A percentile compares a stretch with the other conserved stretches of the same genome.
Evolutionary conservation across 2,329 filamentous ascomycete species (phyloP).

Genomic region (Simplicillium sp.): DNA sequence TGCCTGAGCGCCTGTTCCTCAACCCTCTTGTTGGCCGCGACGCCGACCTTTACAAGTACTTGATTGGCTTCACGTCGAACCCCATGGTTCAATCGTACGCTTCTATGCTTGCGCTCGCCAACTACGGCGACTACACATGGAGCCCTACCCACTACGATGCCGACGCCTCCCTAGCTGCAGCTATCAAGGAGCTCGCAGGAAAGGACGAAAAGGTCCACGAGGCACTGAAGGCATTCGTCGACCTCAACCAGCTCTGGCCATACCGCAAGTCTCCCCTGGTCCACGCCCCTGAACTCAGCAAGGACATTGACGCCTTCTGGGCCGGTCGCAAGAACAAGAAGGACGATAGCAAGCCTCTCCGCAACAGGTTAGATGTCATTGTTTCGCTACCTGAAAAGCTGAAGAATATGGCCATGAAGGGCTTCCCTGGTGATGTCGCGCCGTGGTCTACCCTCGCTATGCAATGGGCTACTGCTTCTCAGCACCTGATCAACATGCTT

Average conservation of each 20-base stretch:
- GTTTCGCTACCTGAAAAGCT: slow-evolving; percentile 3
- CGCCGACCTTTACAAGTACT: slow-evolving; percentile 6
- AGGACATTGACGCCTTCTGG: slow-evolving; percentile 8
- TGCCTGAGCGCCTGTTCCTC: slow-evolving; percentile 7
- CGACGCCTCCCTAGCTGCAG: slow-evolving; percentile 2
- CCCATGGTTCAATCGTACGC: slow-evolving; percentile 10
- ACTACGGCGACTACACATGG: slow-evolving; percentile 10
- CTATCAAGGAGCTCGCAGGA: slow-evolving; percentile 7
- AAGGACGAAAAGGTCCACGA: not conserved
- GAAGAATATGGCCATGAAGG: slow-evolving; percentile 7
- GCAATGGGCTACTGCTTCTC: slow-evolving; percentile 9
- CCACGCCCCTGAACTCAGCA: slow-evolving; percentile 6
- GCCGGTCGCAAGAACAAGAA: slow-evolving; percentile 2
- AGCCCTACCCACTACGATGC: slow-evolving; percentile 5
- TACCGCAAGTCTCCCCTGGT: slow-evolving; percentile 5
- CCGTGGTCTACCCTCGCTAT: slow-evolving; percentile 6
- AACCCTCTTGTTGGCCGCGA: slow-evolving; percentile 7
- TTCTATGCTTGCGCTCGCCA: slow-evolving; percentile 8
- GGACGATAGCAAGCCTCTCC: slow-evolving; percentile 2
- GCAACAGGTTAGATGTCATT: slow-evolving; percentile 3
- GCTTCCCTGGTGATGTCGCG: slow-evolving; percentile 6
- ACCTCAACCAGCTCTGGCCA: slow-evolving; percentile 9
- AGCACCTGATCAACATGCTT: slow-evolving; percentile 7
- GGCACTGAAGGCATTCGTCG: slow-evolving; percentile 6
- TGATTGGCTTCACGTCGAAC: slow-evolving; percentile 10